Evolutionary conservation across 306 rosid species (phyloP), one percentile per base, ranked within the genome.

Genomic region (Astragalus glycyphyllos): DNA sequence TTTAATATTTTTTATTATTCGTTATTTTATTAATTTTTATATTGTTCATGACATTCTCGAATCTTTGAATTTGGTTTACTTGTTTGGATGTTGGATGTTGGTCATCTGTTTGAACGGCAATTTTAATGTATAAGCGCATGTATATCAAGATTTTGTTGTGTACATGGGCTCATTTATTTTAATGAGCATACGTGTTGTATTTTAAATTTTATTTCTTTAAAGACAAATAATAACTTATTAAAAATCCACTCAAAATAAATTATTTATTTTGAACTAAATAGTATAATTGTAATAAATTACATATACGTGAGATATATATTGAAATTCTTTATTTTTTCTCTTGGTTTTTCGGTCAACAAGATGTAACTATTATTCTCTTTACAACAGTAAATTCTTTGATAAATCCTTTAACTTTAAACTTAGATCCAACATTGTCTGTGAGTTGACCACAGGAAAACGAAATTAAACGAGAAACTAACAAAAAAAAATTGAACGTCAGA

Each of bases 61-160:
- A 79, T 58, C 37, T 65, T 50, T 59, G 72, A 60, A 68, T 16
- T 5, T 57, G 40, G 59, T n/a, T 58, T 42, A 48, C 20, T 48
- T 48, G 55, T 48, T 48, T 67, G 45, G 15, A 48, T 9, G 58
- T 58, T 48, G 11, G 0, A 2, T 3, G 13, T 42, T 56, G 45
- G 40, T 46, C 16, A 12, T 13, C 46, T 66, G 4, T 8, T 59
- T 53, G 31, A 16, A 32, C 50, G 44, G 7, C 46, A 8, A 15
- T 69, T 11, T 10, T 5, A 1, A 23, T 1, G n/a, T 41, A 41
- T 1, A 2, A n/a, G n/a, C n/a, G 2, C 1, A 2, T 2, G 2
- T 23, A 2, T 23, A 23, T 23, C 29, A 1, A 23, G 29, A 23
- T 23, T 23, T 23, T 23, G 29, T 23, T 23, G 29, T 23, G 2